Evolutionary conservation across 2,329 filamentous ascomycete genomes (phyloP), one percentile per base, ranked within the genome.

Genomic region (Fusarium secorum): DNA sequence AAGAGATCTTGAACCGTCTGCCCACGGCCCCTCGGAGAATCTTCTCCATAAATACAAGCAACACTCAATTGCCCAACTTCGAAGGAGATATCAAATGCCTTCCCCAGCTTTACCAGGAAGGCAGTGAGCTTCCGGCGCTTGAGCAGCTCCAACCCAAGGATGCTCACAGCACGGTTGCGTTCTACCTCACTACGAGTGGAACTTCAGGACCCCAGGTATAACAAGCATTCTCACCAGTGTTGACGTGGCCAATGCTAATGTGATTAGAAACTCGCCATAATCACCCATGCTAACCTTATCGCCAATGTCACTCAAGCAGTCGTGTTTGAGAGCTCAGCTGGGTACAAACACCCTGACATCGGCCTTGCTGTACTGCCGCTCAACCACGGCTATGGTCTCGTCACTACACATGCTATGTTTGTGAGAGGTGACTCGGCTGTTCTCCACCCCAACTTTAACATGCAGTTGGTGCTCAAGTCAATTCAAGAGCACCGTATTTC

Each of bases 181-280:
- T 52, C 11, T 48, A 52, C 6, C 45, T 51, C 2, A 51, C 55
- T 6, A 58, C 55, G 0, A 58, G 55, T 30, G 55, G 55, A 20
- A 58, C 55, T 18, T 58, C 55, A 9, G 55, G 55, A 11, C 26
- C 45, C 0, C 55, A 58, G 45, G 55, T 46, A 46, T 4, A 5
- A 9, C 2, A 17, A 4, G 1, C 0, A 11, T 2, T 3, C 14
- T 17, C 26, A 11, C 4, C 14, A 2, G 1, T 17, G 3, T 17
- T 2, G 1, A 4, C 2, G 7, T n/a, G 4, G 0, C 14, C 0
- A n/a, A 9, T 14, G 20, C 22, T 45, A 15, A 44, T 11, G 6
- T 0, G 9, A 11, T 13, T 8, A 52, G 55, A 52, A 52, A 52
- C 55, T 41, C 2, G 55, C 45, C 22, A 35, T 24, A 8, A 46